phyloP scores from a whole-genome alignment of 768 basidiomycete species.

The Phylloporus sp. region DNA sequence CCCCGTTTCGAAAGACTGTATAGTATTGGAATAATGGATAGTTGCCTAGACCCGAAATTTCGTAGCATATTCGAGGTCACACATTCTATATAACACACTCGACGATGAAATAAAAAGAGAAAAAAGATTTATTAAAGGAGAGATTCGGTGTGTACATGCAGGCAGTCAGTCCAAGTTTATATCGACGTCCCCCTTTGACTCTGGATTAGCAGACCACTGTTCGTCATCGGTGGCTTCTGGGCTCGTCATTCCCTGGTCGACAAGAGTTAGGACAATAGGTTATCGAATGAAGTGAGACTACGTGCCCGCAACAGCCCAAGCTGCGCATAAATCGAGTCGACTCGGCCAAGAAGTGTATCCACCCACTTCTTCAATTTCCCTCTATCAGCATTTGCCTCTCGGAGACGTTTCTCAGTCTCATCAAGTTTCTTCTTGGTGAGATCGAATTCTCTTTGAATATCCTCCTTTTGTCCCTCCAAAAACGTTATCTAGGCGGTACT shows the following conservation, averaged over 20 bases:
- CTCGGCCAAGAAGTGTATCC: conserved; percentile 3
- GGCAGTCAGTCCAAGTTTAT: not conserved
- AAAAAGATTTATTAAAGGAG: no score
- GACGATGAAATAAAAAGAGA: no score
- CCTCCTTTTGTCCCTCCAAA: conserved; percentile 13
- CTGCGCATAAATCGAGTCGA: conserved; percentile 10
- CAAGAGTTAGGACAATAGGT: not conserved
- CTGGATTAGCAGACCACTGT: conserved; percentile 1
- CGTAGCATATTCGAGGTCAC: no score
- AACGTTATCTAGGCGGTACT: conserved; percentile 8
- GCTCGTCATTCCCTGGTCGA: conserved; percentile 9
- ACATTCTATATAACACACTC: no score
- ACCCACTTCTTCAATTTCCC: conserved; percentile 10
- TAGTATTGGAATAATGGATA: no score
- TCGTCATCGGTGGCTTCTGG: not conserved
- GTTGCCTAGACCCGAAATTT: no score
- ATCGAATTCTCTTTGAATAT: conserved; percentile 14
- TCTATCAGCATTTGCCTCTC: conserved; percentile 15
- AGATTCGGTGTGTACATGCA: not conserved
- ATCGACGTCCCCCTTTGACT: not conserved
- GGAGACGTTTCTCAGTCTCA: conserved; percentile 15
- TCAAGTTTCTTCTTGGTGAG: conserved; percentile 14
- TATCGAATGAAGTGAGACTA: not conserved
- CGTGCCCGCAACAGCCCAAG: conserved; percentile 12
- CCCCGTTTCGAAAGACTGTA: no score